Base-by-base conservation (phyloP, 495 filamentous ascomycete genomes). In the Tuber magnatum region DNA sequence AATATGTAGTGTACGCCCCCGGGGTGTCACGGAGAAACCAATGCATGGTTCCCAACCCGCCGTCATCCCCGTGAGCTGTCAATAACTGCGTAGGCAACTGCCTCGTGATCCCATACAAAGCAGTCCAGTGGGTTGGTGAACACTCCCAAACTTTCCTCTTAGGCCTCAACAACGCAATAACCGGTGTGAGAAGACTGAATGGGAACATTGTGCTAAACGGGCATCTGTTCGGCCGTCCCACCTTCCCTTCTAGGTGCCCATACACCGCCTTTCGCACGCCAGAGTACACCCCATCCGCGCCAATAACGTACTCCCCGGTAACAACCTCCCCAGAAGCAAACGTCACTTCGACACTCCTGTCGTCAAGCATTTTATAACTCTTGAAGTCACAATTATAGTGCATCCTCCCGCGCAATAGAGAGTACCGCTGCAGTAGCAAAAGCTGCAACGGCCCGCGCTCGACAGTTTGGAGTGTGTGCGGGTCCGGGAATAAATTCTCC, bases 1-100 rank as follows among this genome's bases (percentile, higher is more conserved):
- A 77, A 56, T 80, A 80, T 32, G 79, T 80, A 18, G 74, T 72
- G 65, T 80, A 80, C 46, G 78, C 78, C 2, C 79, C 79, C 0
- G 77, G 75, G 3, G 61, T 35, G 24, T 68, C 71, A 8, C 71
- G 51, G 16, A 76, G 72, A 42, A 74, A 78, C 76, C 69, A 77
- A 40, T 76, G 74, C 69, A 78, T 73, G n/a, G 73, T 73, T 14
- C 73, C 78, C 12, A 41, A 32, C 20, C 24, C 70, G 5, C 28
- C 40, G 28, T 77, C 75, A 32, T 44, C n/a, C 8, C 73, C 73
- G 16, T 20, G 56, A 6, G 6, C 14, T 6, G 69, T 76, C 35
- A 77, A 65, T 16, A 77, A 70, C 22, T 75, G 72, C 14, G 68
- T 43, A 4, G 79, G 79, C 35, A 77, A 65, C 35, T 51, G 61